A percentile compares a stretch with the other conserved stretches of the same genome.
Conservation (phyloP, 305 asterid species). For the Fraxinus dipetala region DNA sequence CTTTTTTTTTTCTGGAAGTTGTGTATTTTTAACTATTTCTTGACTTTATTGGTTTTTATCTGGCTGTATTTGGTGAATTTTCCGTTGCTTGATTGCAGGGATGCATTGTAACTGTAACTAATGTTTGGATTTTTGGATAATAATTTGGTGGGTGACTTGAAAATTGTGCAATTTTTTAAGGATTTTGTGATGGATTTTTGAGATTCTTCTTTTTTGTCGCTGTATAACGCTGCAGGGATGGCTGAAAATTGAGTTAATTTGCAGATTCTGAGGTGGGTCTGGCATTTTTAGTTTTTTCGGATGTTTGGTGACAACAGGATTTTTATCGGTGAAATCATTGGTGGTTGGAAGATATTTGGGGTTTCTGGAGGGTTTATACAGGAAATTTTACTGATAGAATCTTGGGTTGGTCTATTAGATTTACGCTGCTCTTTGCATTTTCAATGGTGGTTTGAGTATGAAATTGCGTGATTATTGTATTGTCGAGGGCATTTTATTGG, state of each 20-base stretch:
- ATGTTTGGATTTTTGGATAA: neutral
- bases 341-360: neutral
- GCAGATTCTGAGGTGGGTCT: neutral
- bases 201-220: neutral
- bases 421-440: neutral
- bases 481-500: neutral
- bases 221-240: neutral
- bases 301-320: neutral
- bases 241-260: neutral
- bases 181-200: neutral
- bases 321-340: neutral
- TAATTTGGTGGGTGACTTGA: neutral
- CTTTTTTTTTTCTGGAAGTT: neutral
- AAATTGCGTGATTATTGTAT: neutral
- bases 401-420: neutral
- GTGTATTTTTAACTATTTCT: neutral
- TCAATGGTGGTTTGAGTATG: neutral
- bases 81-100: neutral
- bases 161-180: neutral
- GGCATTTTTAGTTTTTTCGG: neutral
- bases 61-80: neutral
- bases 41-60: neutral
- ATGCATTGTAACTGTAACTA: neutral
- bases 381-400: neutral
- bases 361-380: neutral